Percentiles rank a stretch among this genome's conserved stretches.
These are phyloP conservation scores for Chondrostereum purpureum DNA, from an alignment of 1,284 basidiomycete species.

Conservation along the genomic window DNA sequence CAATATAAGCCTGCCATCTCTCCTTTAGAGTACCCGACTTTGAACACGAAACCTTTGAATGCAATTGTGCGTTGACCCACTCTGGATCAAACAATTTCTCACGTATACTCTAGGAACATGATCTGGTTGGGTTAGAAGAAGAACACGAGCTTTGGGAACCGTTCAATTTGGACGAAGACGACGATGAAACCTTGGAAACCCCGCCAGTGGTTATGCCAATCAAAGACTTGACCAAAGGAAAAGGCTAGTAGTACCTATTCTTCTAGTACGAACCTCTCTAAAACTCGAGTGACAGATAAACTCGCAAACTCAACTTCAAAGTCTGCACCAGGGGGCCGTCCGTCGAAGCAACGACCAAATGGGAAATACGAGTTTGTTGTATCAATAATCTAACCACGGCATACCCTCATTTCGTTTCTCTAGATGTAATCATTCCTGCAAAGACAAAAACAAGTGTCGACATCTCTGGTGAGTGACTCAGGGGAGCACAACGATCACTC, in stretches of 20 bases:
- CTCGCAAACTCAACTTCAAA: too few species aligned
- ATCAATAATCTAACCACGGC: too few species aligned
- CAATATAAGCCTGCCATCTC: slow-evolving; percentile 52
- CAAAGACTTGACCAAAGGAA: slow-evolving; percentile 27
- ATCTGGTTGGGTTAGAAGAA: slow-evolving; percentile 58
- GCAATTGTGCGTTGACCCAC: slow-evolving; percentile 35
- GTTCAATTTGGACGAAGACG: slow-evolving; percentile 32
- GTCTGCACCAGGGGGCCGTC: not conserved
- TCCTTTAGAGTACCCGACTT: slow-evolving; percentile 52
- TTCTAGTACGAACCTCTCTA: not conserved
- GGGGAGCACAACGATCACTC: too few species aligned
- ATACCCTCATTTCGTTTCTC: too few species aligned
- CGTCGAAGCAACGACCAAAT: slow-evolving; percentile 23
- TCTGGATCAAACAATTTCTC: slow-evolving; percentile 4
- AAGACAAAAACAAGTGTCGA: slow-evolving; percentile 65
- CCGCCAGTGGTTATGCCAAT: slow-evolving; percentile 15
- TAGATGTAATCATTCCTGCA: slow-evolving; percentile 78
- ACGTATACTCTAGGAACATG: slow-evolving; percentile 42
- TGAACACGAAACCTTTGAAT: slow-evolving; percentile 63
- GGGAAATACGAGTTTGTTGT: slow-evolving; percentile 37
- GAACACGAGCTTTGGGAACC: slow-evolving; percentile 59
- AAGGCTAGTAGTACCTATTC: slow-evolving; percentile 9
- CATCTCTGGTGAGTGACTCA: slow-evolving; percentile 56
- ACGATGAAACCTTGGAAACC: slow-evolving; percentile 6
- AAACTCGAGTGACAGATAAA: too few species aligned